Conservation (phyloP, 495 filamentous ascomycete species). For the Penicillium tannophilum region DNA sequence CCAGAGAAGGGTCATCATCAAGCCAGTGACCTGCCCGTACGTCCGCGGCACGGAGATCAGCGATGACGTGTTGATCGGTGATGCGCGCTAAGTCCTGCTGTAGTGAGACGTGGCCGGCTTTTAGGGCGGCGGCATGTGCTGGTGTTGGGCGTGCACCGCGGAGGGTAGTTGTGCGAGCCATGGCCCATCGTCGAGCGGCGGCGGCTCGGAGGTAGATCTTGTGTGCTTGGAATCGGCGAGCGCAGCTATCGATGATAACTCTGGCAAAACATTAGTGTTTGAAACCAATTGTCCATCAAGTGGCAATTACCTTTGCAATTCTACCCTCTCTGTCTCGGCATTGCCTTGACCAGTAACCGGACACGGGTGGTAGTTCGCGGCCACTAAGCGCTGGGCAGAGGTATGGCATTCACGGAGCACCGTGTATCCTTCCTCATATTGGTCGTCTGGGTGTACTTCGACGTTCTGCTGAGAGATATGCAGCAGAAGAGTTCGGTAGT, state of each 20-base stretch:
- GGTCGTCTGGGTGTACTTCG: conserved; percentile 61
- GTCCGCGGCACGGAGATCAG: conserved; percentile 66
- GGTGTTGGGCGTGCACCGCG: conserved; percentile 63
- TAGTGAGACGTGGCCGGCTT: conserved; percentile 55
- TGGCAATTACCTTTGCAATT: conserved; percentile 69
- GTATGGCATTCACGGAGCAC: conserved; percentile 72
- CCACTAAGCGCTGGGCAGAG: conserved; percentile 74
- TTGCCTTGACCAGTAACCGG: conserved; percentile 52
- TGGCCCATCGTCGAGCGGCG: conserved; percentile 79
- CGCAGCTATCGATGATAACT: conserved; percentile 74
- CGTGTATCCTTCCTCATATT: conserved; percentile 76
- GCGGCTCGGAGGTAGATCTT: conserved; percentile 80
- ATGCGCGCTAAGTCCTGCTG: conserved; percentile 66
- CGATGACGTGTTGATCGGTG: conserved; percentile 66
- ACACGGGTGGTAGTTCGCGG: conserved; percentile 66
- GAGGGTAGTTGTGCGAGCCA: conserved; percentile 67
- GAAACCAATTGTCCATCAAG: conserved; percentile 18
- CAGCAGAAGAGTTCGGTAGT: conserved; percentile 80
- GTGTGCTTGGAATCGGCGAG: conserved; percentile 81
- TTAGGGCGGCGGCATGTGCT: conserved; percentile 59
- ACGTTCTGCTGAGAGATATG: conserved; percentile 73
- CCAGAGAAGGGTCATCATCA: conserved; percentile 65
- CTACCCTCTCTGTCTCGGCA: conserved; percentile 70
- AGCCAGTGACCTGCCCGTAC: conserved; percentile 71
- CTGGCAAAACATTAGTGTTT: conserved; percentile 41